Evolutionary conservation across 106 monocot genomes (phyloP).

Genomic region (Ottelia alismoides): DNA sequence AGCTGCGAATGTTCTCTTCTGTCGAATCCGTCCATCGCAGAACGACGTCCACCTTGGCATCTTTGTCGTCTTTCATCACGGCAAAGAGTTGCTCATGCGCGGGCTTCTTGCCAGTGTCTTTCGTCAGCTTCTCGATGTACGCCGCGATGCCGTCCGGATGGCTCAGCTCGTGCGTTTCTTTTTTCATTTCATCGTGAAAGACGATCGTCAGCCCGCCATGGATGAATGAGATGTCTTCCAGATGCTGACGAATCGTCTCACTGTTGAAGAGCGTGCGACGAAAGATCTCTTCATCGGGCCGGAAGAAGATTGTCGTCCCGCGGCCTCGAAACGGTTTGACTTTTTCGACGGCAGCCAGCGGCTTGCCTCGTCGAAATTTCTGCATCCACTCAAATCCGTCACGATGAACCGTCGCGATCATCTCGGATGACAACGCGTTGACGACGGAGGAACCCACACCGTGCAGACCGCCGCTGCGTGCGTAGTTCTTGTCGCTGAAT

Average conservation of each 20-base stretch:
- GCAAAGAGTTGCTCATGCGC: neutral
- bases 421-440: neutral
- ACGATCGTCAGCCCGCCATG: neutral
- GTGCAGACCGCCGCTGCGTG: neutral
- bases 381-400: neutral
- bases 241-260: neutral
- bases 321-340: no score
- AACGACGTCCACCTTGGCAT: neutral
- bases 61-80: neutral
- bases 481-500: neutral
- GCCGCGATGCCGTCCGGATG: neutral
- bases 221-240: neutral
- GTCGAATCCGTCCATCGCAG: neutral
- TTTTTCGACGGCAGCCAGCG: neutral
- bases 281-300: neutral
- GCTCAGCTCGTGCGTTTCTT: neutral
- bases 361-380: neutral
- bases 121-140: neutral
- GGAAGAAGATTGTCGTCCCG: neutral
- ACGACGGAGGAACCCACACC: neutral
- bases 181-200: neutral
- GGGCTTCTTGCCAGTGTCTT: neutral
- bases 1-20: neutral
- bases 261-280: neutral
- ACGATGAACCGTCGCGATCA: neutral